Evolutionary conservation across 345 rosid species (phyloP).

Genomic region (Iberis pinnata): DNA sequence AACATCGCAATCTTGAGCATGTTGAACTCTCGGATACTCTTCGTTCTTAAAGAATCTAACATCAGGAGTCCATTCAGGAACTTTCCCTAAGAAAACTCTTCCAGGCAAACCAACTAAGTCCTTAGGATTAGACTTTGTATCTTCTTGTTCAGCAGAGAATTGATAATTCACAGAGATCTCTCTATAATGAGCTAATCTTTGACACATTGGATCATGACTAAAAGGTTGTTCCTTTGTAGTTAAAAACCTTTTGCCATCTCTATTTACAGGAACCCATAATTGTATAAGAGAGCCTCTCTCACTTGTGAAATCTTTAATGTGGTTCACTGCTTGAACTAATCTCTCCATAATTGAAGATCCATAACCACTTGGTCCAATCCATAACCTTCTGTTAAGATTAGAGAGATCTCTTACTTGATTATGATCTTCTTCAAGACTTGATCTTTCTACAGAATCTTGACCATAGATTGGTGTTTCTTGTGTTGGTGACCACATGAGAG

Average conservation of each 20-base stretch:
- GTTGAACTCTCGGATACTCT: slow-evolving; percentile 62
- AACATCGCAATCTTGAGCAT: slow-evolving; percentile 72
- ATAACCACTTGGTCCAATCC: slow-evolving; percentile 65
- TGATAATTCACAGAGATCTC: slow-evolving; percentile 67
- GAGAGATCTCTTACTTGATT: slow-evolving; percentile 28
- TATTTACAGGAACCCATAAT: slow-evolving; percentile 78
- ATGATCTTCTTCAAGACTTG: slow-evolving; percentile 28
- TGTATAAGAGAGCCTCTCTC: slow-evolving; percentile 76
- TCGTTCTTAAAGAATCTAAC: slow-evolving; percentile 79
- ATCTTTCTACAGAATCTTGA: slow-evolving; percentile 35
- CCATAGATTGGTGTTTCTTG: slow-evolving; percentile 26
- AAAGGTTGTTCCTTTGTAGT: slow-evolving; percentile 70
- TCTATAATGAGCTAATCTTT: slow-evolving; percentile 63
- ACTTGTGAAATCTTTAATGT: slow-evolving; percentile 49
- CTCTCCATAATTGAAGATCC: slow-evolving; percentile 58
- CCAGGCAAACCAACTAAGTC: slow-evolving; percentile 70
- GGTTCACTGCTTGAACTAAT: slow-evolving; percentile 57
- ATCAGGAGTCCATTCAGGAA: slow-evolving; percentile 98
- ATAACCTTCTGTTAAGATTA: slow-evolving; percentile 41
- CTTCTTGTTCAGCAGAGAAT: slow-evolving; percentile 54
- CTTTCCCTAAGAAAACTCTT: slow-evolving; percentile 70
- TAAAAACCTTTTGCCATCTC: slow-evolving; percentile 54
- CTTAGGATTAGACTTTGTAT: slow-evolving; percentile 30
- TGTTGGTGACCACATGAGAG: slow-evolving; percentile 39
- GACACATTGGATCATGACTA: slow-evolving; percentile 50